Evolutionary conservation across 768 basidiomycete species (phyloP).

Genomic region (Tricholoma saponaceum): DNA sequence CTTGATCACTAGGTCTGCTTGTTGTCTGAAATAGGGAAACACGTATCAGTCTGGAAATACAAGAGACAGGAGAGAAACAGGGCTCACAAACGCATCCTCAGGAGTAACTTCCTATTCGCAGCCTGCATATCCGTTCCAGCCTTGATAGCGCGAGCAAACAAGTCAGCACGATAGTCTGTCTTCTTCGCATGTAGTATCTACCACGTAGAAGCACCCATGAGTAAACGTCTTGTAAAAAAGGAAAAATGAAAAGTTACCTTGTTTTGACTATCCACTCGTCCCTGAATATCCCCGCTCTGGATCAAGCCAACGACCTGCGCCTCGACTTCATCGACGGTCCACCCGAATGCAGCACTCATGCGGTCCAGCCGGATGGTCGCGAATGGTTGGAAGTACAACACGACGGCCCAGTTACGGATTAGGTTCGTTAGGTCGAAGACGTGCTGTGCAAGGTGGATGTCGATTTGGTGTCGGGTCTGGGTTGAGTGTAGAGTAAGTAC

Average conservation of each 20-base stretch:
- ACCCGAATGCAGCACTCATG: constrained; percentile 86
- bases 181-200: constrained; percentile 80
- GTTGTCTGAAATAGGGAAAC: constrained; percentile 47
- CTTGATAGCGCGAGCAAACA: constrained; percentile 74
- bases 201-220: background rate
- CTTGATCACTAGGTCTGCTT: constrained; percentile 75
- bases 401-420: constrained; percentile 74
- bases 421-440: constrained; percentile 58
- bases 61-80: background rate
- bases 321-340: constrained; percentile 69
- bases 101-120: constrained; percentile 72
- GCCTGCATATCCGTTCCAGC: constrained; percentile 68
- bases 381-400: constrained; percentile 91
- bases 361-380: constrained; percentile 76
- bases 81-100: constrained; percentile 79
- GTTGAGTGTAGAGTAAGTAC: background rate
- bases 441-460: constrained; percentile 74
- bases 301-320: constrained; percentile 74
- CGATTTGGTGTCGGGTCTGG: constrained; percentile 76
- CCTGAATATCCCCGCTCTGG: constrained; percentile 72
- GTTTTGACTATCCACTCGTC: constrained; percentile 84
- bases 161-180: constrained; percentile 70
- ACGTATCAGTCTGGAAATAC: background rate
- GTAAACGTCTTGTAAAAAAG: constrained; percentile 1
- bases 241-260: constrained; percentile 45